Evolutionary conservation across 2,329 filamentous ascomycete species (phyloP).

Genomic region (Beauveria sp.): DNA sequence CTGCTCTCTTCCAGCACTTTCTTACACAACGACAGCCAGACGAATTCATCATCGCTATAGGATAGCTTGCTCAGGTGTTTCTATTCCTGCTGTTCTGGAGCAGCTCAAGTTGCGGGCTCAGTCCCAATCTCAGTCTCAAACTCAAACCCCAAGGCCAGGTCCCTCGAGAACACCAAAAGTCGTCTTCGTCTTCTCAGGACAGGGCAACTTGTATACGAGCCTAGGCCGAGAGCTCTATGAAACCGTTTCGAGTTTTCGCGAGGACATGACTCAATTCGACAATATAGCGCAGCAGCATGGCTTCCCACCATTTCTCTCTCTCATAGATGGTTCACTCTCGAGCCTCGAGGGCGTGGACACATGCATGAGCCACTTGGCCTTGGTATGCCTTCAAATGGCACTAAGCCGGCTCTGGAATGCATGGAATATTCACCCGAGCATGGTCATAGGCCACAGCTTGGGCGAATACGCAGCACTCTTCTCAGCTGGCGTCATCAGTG

Average conservation of each 20-base stretch:
- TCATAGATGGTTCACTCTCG: neutral
- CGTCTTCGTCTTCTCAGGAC: conserved; percentile 37
- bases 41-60: conserved; percentile 53
- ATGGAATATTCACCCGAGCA: conserved; percentile 42
- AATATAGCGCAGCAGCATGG: neutral
- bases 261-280: neutral
- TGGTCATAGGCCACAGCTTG: conserved; percentile 55
- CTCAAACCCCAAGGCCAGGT: neutral
- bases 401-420: conserved; percentile 39
- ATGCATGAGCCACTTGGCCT: neutral
- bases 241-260: neutral
- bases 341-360: neutral
- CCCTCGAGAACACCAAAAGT: neutral
- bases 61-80: conserved; percentile 38
- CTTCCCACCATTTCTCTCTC: neutral
- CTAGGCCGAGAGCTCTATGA: conserved; percentile 42
- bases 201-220: conserved; percentile 47
- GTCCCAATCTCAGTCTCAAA: neutral
- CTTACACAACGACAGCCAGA: conserved; percentile 62
- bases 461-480: conserved; percentile 69
- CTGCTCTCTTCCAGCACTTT: conserved; percentile 47
- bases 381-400: conserved; percentile 41
- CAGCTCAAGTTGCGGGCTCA: neutral
- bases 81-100: conserved; percentile 30
- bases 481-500: conserved; percentile 62